These are phyloP conservation scores for Tolypocladium inflatum DNA, from an alignment of 2,329 filamentous ascomycete genomes.

Conservation along the genomic window DNA sequence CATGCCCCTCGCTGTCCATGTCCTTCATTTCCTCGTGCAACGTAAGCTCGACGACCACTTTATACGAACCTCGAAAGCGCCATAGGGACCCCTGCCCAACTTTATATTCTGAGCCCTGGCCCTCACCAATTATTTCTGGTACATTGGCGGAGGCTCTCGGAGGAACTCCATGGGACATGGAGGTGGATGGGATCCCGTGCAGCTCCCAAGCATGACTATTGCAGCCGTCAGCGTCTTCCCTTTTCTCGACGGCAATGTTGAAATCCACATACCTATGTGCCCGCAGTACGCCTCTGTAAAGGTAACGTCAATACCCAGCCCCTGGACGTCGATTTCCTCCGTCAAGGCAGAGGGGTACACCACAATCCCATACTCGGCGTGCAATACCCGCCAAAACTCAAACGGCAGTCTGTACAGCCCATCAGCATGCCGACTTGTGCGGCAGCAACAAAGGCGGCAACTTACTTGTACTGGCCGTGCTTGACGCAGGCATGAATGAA, in stretches of 20 bases:
- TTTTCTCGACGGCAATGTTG: neutral
- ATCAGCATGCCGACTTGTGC: neutral
- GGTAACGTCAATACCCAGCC: slow-evolving; percentile 21
- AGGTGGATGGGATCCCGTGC: slow-evolving; percentile 17
- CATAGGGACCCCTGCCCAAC: too few relatives aligned
- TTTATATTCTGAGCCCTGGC: too few relatives aligned
- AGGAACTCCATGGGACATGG: slow-evolving; percentile 28
- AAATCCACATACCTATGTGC: slow-evolving; percentile 21
- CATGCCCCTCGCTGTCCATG: neutral
- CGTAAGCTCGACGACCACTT: neutral
- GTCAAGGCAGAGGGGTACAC: slow-evolving; percentile 29
- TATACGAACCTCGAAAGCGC: neutral
- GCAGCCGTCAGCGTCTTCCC: neutral
- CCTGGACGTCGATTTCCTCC: slow-evolving; percentile 22
- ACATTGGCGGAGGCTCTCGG: slow-evolving; percentile 25
- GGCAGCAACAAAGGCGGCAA: neutral
- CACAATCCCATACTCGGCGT: slow-evolving; percentile 29
- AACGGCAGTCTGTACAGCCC: slow-evolving; percentile 19
- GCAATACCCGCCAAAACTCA: slow-evolving; percentile 27
- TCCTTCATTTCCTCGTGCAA: neutral
- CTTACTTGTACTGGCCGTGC: slow-evolving; percentile 25
- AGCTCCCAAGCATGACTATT: slow-evolving; percentile 26
- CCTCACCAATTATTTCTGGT: slow-evolving; percentile 8
- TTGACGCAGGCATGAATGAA: slow-evolving; percentile 29
- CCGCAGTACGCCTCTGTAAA: slow-evolving; percentile 27